Percentiles rank a stretch among this genome's conserved stretches.
Conservation (phyloP, 108 stramenopile species). For the Cyclotella baltica region DNA sequence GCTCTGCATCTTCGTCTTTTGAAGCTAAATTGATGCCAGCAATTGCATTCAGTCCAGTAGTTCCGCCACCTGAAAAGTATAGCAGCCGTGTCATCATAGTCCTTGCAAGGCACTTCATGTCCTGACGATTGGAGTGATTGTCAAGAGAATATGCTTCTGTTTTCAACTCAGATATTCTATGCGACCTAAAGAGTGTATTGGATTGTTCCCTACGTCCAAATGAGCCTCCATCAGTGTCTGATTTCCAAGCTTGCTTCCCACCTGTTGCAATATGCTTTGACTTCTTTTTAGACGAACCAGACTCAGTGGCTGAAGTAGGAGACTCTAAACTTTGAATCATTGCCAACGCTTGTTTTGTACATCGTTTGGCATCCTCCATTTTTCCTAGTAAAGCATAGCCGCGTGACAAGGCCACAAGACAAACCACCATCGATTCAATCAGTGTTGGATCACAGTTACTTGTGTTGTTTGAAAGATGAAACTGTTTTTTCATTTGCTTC, state of each 20-base stretch:
- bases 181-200: slow-evolving; percentile 75
- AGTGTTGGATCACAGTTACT: slow-evolving; percentile 51
- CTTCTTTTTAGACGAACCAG: neutral
- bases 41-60: slow-evolving; percentile 59
- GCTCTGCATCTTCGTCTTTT: slow-evolving; percentile 8
- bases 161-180: slow-evolving; percentile 75
- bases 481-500: slow-evolving; percentile 56
- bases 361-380: slow-evolving; percentile 32
- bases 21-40: neutral
- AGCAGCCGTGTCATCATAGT: slow-evolving; percentile 63
- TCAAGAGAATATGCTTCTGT: slow-evolving; percentile 60
- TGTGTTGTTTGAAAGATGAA: slow-evolving; percentile 23
- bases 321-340: slow-evolving; percentile 14
- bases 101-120: slow-evolving; percentile 27
- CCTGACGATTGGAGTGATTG: slow-evolving; percentile 17
- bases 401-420: slow-evolving; percentile 66
- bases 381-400: slow-evolving; percentile 69
- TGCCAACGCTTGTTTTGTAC: slow-evolving; percentile 35
- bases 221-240: slow-evolving; percentile 13
- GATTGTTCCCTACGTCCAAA: slow-evolving; percentile 67
- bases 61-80: slow-evolving; percentile 85
- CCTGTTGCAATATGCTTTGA: slow-evolving; percentile 15
- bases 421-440: slow-evolving; percentile 65
- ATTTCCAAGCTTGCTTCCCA: slow-evolving; percentile 66
- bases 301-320: neutral